phyloP scores from a whole-genome alignment of 2,329 filamentous ascomycete genomes.

The Dactylellina drechsleri region DNA sequence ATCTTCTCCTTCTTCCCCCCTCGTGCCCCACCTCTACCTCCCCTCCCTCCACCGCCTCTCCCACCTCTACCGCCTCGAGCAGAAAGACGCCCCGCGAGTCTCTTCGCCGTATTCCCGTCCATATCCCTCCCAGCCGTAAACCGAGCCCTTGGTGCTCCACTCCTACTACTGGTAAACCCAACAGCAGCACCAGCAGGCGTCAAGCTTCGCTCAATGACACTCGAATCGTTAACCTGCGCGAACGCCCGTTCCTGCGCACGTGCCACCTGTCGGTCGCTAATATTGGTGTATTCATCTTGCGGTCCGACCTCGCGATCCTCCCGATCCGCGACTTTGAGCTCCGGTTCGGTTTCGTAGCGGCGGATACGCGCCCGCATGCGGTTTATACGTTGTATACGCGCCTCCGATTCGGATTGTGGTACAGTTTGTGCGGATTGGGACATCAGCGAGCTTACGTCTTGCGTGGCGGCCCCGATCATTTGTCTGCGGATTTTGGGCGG shows the following conservation, averaged over 20 bases:
- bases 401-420: neutral
- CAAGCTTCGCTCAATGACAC: neutral
- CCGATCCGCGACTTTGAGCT: neutral
- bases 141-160: neutral
- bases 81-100: neutral
- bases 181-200: neutral
- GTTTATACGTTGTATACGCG: slow-evolving; percentile 3
- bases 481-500: neutral
- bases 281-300: neutral
- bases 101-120: slow-evolving; percentile 1
- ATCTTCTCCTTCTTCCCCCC: slow-evolving; percentile 1
- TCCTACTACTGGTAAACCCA: neutral
- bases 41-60: slow-evolving; percentile 10
- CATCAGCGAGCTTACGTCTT: slow-evolving; percentile 24
- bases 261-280: slow-evolving; percentile 18
- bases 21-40: slow-evolving; percentile 11
- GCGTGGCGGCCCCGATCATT: neutral
- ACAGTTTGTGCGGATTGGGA: slow-evolving; percentile 5
- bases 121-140: neutral
- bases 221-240: neutral
- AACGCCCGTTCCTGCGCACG: slow-evolving; percentile 26
- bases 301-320: neutral
- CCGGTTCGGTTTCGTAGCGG: slow-evolving; percentile 6
- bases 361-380: slow-evolving; percentile 16
- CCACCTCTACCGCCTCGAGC: slow-evolving; percentile 7